These are phyloP conservation scores for Lablab purpureus DNA, from an alignment of 306 rosid species.

Conservation along the genomic window DNA sequence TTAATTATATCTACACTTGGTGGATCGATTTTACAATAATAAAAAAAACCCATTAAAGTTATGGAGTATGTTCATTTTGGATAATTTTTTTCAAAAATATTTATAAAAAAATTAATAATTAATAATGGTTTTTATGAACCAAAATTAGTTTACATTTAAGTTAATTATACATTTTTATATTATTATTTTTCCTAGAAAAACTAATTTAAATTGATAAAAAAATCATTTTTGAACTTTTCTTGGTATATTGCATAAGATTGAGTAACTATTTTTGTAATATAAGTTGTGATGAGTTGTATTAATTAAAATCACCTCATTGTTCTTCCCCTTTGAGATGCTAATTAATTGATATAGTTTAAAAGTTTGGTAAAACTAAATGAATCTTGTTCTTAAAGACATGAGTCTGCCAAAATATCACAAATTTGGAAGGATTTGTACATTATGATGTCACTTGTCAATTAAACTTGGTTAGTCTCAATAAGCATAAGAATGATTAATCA, in stretches of 20 bases:
- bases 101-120: background rate
- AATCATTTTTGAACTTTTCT: background rate
- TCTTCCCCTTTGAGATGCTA: conserved; percentile 10
- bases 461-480: conserved; percentile 37
- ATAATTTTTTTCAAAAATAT: background rate
- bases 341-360: conserved; percentile 28
- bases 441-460: conserved; percentile 39
- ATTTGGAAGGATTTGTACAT: conserved; percentile 46
- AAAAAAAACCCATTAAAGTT: background rate
- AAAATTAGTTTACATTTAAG: background rate
- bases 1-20: conserved; percentile 1
- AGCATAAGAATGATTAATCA: conserved; percentile 49
- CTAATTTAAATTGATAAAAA: background rate
- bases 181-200: background rate
- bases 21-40: conserved; percentile 16
- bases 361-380: conserved; percentile 32
- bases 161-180: background rate
- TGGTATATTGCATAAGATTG: too few relatives aligned
- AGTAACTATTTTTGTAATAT: too few relatives aligned
- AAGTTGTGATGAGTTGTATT: conserved; percentile 36
- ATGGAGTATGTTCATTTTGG: background rate
- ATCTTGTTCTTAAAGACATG: conserved; percentile 47
- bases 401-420: conserved; percentile 19
- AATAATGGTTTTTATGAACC: background rate
- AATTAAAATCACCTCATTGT: conserved; percentile 10